These are phyloP conservation scores for Pelargonium citronellum DNA, from an alignment of 441 rosid genomes.

Conservation along the genomic window DNA sequence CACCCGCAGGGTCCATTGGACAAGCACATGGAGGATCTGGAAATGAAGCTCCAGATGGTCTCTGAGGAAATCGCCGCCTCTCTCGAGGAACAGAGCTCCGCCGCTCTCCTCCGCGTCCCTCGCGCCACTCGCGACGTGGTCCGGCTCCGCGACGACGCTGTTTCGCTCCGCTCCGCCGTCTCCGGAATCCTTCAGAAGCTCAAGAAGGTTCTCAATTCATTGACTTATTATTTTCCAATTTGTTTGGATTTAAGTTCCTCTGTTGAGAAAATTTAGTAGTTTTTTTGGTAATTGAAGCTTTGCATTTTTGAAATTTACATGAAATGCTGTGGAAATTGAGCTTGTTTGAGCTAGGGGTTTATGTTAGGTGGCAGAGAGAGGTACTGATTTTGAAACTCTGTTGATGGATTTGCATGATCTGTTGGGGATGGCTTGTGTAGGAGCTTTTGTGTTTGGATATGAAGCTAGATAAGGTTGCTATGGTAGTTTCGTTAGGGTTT, in stretches of 20 bases:
- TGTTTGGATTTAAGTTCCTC: not conserved
- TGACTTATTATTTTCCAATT: not conserved
- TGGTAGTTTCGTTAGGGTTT: not conserved
- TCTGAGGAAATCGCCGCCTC: constrained; percentile 95
- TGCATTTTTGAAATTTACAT: not conserved
- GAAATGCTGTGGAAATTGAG: not conserved
- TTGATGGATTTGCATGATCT: not conserved
- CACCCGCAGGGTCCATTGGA: constrained; percentile 85
- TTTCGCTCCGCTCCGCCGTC: constrained; percentile 70
- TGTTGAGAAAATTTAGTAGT: not conserved
- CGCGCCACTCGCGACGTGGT: constrained; percentile 90
- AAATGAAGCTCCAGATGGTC: constrained; percentile 97
- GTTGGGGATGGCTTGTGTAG: not conserved
- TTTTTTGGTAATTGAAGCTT: too few relatives aligned
- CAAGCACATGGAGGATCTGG: constrained; percentile 88
- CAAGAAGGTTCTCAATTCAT: constrained; percentile 46
- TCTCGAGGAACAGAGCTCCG: constrained; percentile 87
- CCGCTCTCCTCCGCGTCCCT: constrained; percentile 89
- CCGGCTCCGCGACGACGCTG: constrained; percentile 90
- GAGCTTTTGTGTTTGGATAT: not conserved
- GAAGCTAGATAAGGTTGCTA: not conserved
- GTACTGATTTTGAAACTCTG: not conserved
- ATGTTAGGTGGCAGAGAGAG: not conserved
- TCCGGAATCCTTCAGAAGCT: constrained; percentile 87
- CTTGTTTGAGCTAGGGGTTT: not conserved